These are phyloP conservation scores for Globisporangium camurandrum DNA, from an alignment of 352 stramenopile genomes.

Conservation along the genomic window DNA sequence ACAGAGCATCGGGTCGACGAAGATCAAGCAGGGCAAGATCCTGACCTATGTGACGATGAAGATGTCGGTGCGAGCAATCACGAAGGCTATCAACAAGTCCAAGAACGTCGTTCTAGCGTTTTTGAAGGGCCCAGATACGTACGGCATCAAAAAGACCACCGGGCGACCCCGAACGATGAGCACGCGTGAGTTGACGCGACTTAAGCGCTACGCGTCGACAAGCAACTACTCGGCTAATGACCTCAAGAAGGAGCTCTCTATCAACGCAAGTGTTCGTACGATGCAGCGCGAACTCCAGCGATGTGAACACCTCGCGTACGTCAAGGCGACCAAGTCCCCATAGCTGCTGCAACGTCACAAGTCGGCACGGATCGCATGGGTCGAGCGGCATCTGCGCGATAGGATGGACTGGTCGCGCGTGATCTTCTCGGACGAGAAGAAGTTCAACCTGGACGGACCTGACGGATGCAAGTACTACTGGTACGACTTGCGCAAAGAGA, in stretches of 20 bases:
- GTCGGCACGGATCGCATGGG: neutral
- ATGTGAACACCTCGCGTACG: neutral
- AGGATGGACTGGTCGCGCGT: neutral
- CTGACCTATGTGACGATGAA: no score
- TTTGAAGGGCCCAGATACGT: neutral
- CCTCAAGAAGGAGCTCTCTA: no score
- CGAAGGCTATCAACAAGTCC: constrained; percentile 4
- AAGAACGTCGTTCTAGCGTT: neutral
- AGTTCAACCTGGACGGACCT: neutral
- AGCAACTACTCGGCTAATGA: no score
- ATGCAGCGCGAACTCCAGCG: neutral
- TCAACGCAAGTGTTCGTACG: neutral
- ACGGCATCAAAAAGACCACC: no score
- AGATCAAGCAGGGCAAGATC: no score
- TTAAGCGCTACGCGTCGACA: no score
- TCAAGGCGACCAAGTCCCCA: neutral
- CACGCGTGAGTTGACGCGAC: no score
- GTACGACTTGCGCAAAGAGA: neutral
- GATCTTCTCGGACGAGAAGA: neutral
- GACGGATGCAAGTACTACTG: constrained; percentile 1
- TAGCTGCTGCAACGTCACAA: neutral
- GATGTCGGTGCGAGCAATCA: no score
- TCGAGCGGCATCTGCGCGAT: neutral
- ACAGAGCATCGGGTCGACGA: no score
- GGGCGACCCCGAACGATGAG: no score